A percentile compares a stretch with the other conserved stretches of the same genome.
Evolutionary conservation across 306 rosid species (phyloP).

Genomic region (Benincasa hispida): DNA sequence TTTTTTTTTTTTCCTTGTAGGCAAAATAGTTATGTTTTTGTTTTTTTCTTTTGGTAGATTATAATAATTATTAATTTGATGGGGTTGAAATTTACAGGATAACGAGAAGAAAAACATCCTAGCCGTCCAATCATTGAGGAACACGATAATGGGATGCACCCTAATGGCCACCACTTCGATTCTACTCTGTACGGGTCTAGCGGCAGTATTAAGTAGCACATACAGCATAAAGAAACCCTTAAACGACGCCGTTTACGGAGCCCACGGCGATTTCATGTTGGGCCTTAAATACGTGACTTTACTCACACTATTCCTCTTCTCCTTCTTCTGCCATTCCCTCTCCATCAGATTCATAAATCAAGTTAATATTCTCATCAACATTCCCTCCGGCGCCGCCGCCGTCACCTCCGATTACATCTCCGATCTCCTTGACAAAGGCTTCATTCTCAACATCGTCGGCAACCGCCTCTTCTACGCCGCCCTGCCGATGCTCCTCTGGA

Average conservation of each 20-base stretch:
- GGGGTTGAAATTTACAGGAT: slow-evolving; percentile 32
- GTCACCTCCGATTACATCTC: slow-evolving; percentile 47
- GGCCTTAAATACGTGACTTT: slow-evolving; percentile 70
- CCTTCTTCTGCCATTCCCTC: slow-evolving; percentile 81
- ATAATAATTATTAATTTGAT: background rate
- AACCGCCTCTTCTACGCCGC: slow-evolving; percentile 75
- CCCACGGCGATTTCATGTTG: slow-evolving; percentile 86
- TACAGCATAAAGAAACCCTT: slow-evolving; percentile 83
- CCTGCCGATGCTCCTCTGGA: slow-evolving; percentile 76
- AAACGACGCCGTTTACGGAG: slow-evolving; percentile 68
- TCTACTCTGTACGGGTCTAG: slow-evolving; percentile 68
- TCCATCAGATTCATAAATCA: slow-evolving; percentile 85
- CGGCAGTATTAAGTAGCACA: slow-evolving; percentile 90
- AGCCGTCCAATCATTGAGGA: slow-evolving; percentile 78
- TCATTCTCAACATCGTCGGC: slow-evolving; percentile 58
- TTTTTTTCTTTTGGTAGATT: too few relatives aligned
- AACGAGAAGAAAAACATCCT: slow-evolving; percentile 86
- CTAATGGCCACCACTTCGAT: slow-evolving; percentile 89
- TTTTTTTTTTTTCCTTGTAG: too few relatives aligned
- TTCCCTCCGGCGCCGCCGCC: slow-evolving; percentile 32
- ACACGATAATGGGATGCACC: slow-evolving; percentile 84
- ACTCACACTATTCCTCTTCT: slow-evolving; percentile 62
- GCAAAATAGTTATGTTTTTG: too few relatives aligned
- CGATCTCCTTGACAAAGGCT: slow-evolving; percentile 65
- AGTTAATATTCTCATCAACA: slow-evolving; percentile 75